Evolutionary conservation across 352 stramenopile genomes (phyloP), one percentile per base, ranked within the genome.

Genomic region (Blastocystis sp.): DNA sequence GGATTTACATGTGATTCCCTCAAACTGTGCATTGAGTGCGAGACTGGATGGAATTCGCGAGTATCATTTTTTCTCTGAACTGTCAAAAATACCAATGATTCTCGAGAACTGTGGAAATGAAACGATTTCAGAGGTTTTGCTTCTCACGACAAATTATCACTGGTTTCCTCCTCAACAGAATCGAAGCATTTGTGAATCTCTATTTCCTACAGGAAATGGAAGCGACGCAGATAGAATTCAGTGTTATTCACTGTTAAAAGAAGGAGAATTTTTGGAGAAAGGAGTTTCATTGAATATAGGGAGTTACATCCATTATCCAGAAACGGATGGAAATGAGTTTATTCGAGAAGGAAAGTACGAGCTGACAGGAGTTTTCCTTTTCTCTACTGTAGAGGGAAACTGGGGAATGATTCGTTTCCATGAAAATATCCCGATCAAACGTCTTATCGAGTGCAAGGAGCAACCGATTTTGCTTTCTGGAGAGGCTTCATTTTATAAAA

Each of bases 61-160:
- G 1, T 39, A 47, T 15, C 54, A 68, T 11, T 80, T 50, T 64
- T 84, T 66, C 50, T 64, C 73, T 2, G 73, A 84, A 43, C 56
- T 84, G 1, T 8, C 29, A 3, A 34, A 50, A n/a, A 18, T 84
- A n/a, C 29, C 56, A 6, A 29, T 84, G 15, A 29, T 34, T n/a
- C 13, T 84, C 47, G 29, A 34, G 34, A 84, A 84, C 73, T 55
- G 73, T 55, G 73, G 73, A 34, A 68, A 63, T 47, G 1, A n/a
- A 11, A 50, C 73, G 3, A 43, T 84, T n/a, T 54, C 73, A n/a
- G 15, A 37, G n/a, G 15, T 68, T 18, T 23, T 66, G 4, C 47
- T 84, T 13, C 41, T 68, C 23, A 84, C 73, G 2, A 41, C 64
- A 26, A 84, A 64, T 26, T 73, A 73, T 41, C 62, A 73, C 13